Base-by-base conservation (phyloP, 1,284 basidiomycete species). In the Flammula alnicola region DNA sequence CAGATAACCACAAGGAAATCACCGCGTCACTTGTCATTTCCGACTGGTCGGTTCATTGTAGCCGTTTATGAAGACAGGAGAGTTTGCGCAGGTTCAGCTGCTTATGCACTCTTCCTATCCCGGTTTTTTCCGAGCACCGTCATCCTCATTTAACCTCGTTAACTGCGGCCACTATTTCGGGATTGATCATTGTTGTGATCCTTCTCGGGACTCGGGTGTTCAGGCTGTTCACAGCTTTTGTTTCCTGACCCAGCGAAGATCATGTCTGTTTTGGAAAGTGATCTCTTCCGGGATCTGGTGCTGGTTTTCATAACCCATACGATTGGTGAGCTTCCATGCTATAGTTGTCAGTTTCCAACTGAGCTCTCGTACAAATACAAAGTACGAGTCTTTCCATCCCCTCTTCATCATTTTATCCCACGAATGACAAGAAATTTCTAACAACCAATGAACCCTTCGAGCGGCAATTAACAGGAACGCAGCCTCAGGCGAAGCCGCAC, bases 161-260 rank as follows among this genome's bases (percentile, higher is more conserved):
- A 47, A 51, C 57, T 53, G 55, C 58, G 47, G 66, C 61, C 22
- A 61, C 61, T 31, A 51, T 57, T 57, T 43, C 31, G 9, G 47
- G 52, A 41, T 40, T 51, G 47, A 35, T 39, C 30, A 46, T 26
- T 31, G 43, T 40, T 39, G 23, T 44, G 41, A 26, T 51, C 27
- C 32, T 38, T 51, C 44, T 45, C 49, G 49, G 47, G 35, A 44
- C 47, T 49, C 47, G 47, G 47, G 35, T 23, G 35, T 35, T 29
- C 23, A 23, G 27, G 26, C 35, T 29, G 39, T 36, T 46, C 54
- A 49, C 51, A 47, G 51, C 51, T 48, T 56, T 47, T 46, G n/a
- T 37, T 46, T 37, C 44, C 53, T 40, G 46, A 53, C 47, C 16
- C 25, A 31, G 47, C 44, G 57, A 56, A 49, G 52, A 61, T 57